Evolutionary conservation across 768 basidiomycete genomes (phyloP), one percentile per base, ranked within the genome.

Genomic region (Rhodotorula kratochvilovae): DNA sequence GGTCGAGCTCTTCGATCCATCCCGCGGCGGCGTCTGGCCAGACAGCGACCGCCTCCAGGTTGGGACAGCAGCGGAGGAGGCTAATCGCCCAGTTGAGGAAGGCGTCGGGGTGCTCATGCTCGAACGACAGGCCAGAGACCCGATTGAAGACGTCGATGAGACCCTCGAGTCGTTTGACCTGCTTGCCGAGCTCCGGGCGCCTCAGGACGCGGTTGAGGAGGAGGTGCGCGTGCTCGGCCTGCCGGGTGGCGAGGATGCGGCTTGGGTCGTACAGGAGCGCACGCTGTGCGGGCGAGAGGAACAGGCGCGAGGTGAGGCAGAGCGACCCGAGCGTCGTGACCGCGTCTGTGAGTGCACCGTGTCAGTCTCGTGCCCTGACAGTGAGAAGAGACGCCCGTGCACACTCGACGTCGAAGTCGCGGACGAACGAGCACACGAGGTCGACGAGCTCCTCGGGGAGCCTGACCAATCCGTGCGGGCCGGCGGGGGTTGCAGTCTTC

Each of bases 141-240:
- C 50, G 15, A n/a, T 29, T 13, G 19, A 11, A 27, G 17, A 55
- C 2, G 31, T 33, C 54, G 33, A 55, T 33, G 54, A 55, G 16
- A 10, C 33, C 7, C 6, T 55, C 54, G 54, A 55, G 54, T 7
- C 33, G 54, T 33, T 33, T 35, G 54, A 55, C 23, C 2, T 53
- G 25, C 3, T 1, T 1, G 33, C 54, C 33, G 5, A 23, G 54
- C 54, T 10, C 54, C 33, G 54, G 31, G 1, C 17, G 16, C 31
- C 10, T 12, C 19, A 55, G 16, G 8, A 33, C 2, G 11, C 15
- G 33, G 27, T 29, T 8, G 13, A 29, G 51, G 2, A 53, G 12
- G 25, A 50, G 2, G 7, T 33, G 31, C 8, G 15, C n/a, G 27
- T 5, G 1, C 7, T 11, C 11, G 3, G 0, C 5, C 12, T 21